These are phyloP conservation scores for Patellaria atrata DNA, from an alignment of 495 filamentous ascomycete species.

Conservation along the genomic window DNA sequence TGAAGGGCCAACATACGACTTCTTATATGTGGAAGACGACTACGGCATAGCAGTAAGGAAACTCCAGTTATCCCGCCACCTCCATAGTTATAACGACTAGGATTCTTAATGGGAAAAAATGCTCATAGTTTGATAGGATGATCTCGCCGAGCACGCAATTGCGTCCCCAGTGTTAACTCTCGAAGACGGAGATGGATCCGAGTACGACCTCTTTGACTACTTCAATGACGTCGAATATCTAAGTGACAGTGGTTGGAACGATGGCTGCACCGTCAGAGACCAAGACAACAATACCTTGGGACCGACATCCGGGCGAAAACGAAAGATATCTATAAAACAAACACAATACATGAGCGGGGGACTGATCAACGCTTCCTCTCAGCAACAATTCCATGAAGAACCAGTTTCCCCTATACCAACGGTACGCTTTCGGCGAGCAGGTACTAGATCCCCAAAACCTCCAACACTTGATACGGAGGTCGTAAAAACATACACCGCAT, in stretches of 20 bases:
- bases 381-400: not conserved
- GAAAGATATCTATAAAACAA: slow-evolving; percentile 12
- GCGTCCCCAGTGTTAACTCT: slow-evolving; percentile 20
- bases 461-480: slow-evolving; percentile 1
- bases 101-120: not conserved
- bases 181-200: slow-evolving; percentile 11
- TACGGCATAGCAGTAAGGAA: slow-evolving; percentile 23
- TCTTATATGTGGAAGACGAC: slow-evolving; percentile 27
- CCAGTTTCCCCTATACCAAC: slow-evolving; percentile 1
- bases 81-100: not conserved
- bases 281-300: not conserved
- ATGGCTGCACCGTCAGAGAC: slow-evolving; percentile 4
- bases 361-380: slow-evolving; percentile 2
- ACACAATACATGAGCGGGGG: slow-evolving; percentile 9
- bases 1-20: too few relatives aligned
- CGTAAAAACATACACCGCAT: slow-evolving; percentile 17
- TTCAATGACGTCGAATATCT: slow-evolving; percentile 27
- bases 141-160: slow-evolving; percentile 29
- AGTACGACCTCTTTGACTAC: slow-evolving; percentile 21
- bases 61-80: too few relatives aligned
- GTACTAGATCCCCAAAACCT: slow-evolving; percentile 5
- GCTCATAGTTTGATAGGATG: slow-evolving; percentile 18
- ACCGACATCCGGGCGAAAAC: slow-evolving; percentile 12
- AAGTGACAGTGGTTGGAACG: slow-evolving; percentile 26
- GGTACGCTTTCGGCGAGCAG: slow-evolving; percentile 6